These are phyloP conservation scores for Metschnikowia hibisci DNA, from an alignment of 805 yeast species.

Conservation along the genomic window DNA sequence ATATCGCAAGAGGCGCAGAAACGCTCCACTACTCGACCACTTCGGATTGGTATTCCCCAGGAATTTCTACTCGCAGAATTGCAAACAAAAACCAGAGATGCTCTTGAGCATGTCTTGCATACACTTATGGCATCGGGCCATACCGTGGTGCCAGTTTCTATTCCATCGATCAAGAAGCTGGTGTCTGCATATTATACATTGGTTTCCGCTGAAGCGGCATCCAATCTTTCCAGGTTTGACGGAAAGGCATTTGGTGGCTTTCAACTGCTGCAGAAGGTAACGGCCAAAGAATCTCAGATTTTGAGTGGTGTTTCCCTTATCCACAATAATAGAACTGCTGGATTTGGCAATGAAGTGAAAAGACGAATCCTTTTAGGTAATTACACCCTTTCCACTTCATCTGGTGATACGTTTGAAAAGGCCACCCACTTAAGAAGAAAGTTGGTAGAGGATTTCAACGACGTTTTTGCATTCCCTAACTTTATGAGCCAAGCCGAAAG, in stretches of 20 bases:
- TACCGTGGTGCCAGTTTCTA: slow-evolving; percentile 56
- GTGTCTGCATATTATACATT: slow-evolving; percentile 82
- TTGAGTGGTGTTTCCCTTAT: slow-evolving; percentile 16
- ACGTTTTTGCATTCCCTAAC: slow-evolving; percentile 53
- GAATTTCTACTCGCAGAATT: slow-evolving; percentile 62
- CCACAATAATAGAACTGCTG: slow-evolving; percentile 51
- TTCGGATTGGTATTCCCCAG: slow-evolving; percentile 62
- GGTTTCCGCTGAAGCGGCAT: slow-evolving; percentile 91
- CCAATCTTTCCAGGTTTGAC: slow-evolving; percentile 85
- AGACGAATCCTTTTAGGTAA: slow-evolving; percentile 83
- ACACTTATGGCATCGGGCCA: slow-evolving; percentile 46
- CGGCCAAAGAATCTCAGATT: neutral
- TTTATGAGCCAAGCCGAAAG: slow-evolving; percentile 14
- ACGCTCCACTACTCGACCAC: neutral
- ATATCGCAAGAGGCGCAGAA: slow-evolving; percentile 11
- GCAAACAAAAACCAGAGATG: slow-evolving; percentile 40
- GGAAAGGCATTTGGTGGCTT: slow-evolving; percentile 40
- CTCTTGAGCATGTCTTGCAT: slow-evolving; percentile 46
- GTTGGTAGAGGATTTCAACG: slow-evolving; percentile 63
- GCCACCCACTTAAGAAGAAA: slow-evolving; percentile 66
- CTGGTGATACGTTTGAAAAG: slow-evolving; percentile 67
- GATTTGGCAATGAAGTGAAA: slow-evolving; percentile 81
- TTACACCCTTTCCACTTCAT: slow-evolving; percentile 75
- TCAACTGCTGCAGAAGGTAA: slow-evolving; percentile 28
- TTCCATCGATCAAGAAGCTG: slow-evolving; percentile 64